These are phyloP conservation scores for Cercospora zeae-maydis DNA, from an alignment of 2,329 filamentous ascomycete genomes.

Conservation along the genomic window DNA sequence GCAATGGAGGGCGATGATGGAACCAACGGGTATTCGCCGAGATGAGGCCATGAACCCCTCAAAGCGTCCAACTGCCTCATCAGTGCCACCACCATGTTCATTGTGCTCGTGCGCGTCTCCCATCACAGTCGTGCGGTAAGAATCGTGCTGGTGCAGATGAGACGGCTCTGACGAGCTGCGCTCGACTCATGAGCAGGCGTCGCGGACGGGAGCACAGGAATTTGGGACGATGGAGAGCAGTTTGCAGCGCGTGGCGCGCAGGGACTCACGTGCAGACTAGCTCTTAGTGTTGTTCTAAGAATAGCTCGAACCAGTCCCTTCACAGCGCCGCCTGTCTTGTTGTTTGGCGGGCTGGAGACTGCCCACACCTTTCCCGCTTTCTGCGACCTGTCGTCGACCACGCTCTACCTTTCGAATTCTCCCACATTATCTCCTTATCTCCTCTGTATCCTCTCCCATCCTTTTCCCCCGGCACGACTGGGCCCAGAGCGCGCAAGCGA, in stretches of 20 bases:
- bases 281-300: background rate
- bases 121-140: background rate
- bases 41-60: background rate
- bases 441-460: background rate
- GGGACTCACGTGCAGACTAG: background rate
- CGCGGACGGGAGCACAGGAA: background rate
- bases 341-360: conserved; percentile 1
- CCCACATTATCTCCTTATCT: background rate
- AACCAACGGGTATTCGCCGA: background rate
- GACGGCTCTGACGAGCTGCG: background rate
- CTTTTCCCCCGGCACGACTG: background rate
- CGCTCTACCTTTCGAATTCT: background rate
- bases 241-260: background rate
- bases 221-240: background rate
- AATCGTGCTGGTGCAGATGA: background rate
- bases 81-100: background rate
- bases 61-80: background rate
- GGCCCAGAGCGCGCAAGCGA: background rate
- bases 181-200: background rate
- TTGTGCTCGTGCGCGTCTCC: background rate
- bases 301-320: background rate
- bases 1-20: background rate
- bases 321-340: background rate
- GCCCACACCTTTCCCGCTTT: background rate
- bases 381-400: background rate